These are phyloP conservation scores for Trypanosomatidae sp. DNA, from an alignment of 208 protist species.

Conservation along the genomic window DNA sequence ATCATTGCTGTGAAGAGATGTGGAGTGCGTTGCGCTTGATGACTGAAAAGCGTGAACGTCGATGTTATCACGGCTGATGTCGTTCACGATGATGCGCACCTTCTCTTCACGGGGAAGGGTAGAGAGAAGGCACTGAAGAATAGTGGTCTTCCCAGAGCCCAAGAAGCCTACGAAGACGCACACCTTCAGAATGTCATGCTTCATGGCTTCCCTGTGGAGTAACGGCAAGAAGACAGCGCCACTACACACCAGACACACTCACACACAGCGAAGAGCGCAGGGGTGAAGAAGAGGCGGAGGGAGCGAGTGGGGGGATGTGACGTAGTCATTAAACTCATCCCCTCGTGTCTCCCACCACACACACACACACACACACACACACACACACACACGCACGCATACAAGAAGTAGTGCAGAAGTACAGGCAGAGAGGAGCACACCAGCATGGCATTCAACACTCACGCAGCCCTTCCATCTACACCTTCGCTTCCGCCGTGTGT, in stretches of 20 bases:
- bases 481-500: not conserved
- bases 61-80: constrained; percentile 10
- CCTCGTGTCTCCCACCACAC: not conserved
- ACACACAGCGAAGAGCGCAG: not conserved
- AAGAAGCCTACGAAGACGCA: constrained; percentile 1
- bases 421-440: not conserved
- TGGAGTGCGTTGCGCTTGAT: not conserved
- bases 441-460: not conserved
- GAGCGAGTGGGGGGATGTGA: not conserved
- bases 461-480: not conserved
- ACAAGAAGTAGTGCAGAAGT: not conserved
- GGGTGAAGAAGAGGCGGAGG: not conserved
- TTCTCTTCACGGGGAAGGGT: constrained; percentile 3
- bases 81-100: constrained; percentile 3
- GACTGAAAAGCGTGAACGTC: constrained; percentile 5
- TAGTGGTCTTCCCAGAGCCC: constrained; percentile 1
- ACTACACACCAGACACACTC: not conserved
- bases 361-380: not conserved
- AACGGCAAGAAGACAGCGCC: not conserved
- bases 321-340: not conserved
- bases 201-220: not conserved
- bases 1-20: not conserved
- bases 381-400: not conserved
- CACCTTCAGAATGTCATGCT: not conserved
- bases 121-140: constrained; percentile 1